Evolutionary conservation across 108 stramenopile genomes (phyloP).

Genomic region (Thalassiosira profunda): DNA sequence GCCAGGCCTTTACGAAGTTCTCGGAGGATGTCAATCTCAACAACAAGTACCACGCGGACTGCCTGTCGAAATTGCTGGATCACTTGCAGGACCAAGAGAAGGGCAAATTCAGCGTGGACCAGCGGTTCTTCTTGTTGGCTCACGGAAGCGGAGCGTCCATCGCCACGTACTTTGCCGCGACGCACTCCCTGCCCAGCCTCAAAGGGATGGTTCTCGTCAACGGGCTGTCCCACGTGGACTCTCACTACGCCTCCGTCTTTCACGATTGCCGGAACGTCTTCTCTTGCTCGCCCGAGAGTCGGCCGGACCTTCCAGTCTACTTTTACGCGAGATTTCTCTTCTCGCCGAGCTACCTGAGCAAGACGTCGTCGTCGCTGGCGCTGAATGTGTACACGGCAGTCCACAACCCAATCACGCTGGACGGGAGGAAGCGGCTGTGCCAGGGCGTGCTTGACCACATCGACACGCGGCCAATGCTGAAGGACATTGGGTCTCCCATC

Average conservation of each 20-base stretch:
- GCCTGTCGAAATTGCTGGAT: constrained; percentile 66
- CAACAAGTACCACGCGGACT: constrained; percentile 86
- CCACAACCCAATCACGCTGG: constrained; percentile 83
- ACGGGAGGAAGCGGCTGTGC: constrained; percentile 81
- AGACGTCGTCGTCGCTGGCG: constrained; percentile 86
- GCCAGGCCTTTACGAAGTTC: constrained; percentile 91
- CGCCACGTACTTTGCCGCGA: constrained; percentile 68
- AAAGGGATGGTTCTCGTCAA: constrained; percentile 77
- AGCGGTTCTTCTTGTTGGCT: constrained; percentile 80
- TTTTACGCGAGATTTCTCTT: constrained; percentile 91
- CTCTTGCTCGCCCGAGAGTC: constrained; percentile 68
- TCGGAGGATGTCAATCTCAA: constrained; percentile 70
- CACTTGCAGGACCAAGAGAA: constrained; percentile 58
- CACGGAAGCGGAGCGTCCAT: constrained; percentile 83
- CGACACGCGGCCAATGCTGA: constrained; percentile 70
- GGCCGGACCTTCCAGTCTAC: constrained; percentile 93
- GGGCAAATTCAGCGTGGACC: constrained; percentile 56
- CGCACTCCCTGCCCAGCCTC: constrained; percentile 50
- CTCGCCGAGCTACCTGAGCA: constrained; percentile 69
- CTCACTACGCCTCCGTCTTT: constrained; percentile 84
- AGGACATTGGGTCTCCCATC: constrained; percentile 58
- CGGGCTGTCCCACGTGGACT: constrained; percentile 79
- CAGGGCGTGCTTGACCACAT: constrained; percentile 73
- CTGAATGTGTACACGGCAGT: constrained; percentile 91
- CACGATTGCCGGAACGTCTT: constrained; percentile 94